Base-by-base conservation (phyloP, 2,329 filamentous ascomycete genomes). In the Botryotinia globosa region DNA sequence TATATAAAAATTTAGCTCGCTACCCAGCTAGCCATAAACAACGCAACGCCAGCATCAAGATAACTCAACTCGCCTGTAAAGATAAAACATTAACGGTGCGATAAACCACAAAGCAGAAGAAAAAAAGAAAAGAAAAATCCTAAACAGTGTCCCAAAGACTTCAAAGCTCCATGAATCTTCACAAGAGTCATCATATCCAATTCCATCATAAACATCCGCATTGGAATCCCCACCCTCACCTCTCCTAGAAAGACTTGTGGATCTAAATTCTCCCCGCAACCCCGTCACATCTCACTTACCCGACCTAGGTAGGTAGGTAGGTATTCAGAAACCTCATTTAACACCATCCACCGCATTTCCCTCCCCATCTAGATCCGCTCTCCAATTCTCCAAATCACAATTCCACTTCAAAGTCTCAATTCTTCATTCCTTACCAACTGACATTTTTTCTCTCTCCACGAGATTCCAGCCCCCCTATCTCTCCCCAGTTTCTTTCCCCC, bases 261-360 rank as follows among this genome's bases (percentile, higher is more conserved):
- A 12, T 54, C 0, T 16, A 29, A 25, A 54, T 51, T 29, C 25
- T 4, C 5, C 25, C 14, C 7, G 3, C 29, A 7, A 12, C 4
- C 25, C 22, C 8, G 0, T 10, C 25, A 54, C 2, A n/a, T 16
- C 25, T 54, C 48, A 14, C 25, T 3, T 16, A 2, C 6, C 25
- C 48, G 7, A 54, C 45, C 9, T 8, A 25, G 22, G 10, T 48
- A 48, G 42, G 1, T 8, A 25, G 22, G 10, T 48, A 48, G 42
- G 1, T 45, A 6, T 29, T 6, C 5, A n/a, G 7, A 16, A 0
- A 3, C 25, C 1, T 2, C 48, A n/a, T n/a, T n/a, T 6, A 16
- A 5, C 12, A 5, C 25, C 12, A n/a, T 25, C n/a, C 12, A 1
- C 25, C n/a, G 16, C 0, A 29, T 54, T 3, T 54, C 0, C 5